phyloP scores from a whole-genome alignment of 2,329 filamentous ascomycete species.

The Lecanicillium sp. region DNA sequence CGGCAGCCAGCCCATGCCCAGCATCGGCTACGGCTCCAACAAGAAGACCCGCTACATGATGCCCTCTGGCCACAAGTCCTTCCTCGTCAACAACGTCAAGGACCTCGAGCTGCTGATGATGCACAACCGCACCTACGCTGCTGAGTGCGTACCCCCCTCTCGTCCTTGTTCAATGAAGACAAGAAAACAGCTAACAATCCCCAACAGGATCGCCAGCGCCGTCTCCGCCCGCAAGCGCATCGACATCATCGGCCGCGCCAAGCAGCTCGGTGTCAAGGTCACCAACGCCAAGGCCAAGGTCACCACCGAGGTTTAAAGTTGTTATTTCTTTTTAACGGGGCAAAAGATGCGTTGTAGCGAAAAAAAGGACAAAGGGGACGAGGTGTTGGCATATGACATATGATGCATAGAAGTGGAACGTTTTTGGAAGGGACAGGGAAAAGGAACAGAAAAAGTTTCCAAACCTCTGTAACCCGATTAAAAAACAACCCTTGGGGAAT shows the following conservation, averaged over 20 bases:
- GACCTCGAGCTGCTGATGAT: conserved; percentile 97
- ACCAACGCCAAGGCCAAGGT: conserved; percentile 99
- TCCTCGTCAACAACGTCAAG: conserved; percentile 94
- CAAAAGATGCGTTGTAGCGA: conserved; percentile 5
- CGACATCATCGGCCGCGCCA: conserved; percentile 94
- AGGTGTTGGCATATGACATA: no score
- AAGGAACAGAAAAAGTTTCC: no score
- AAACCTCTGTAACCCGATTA: no score
- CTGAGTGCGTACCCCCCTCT: conserved; percentile 62
- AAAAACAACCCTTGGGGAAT: no score
- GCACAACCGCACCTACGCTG: conserved; percentile 99
- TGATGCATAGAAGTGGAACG: no score
- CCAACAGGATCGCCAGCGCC: conserved; percentile 84
- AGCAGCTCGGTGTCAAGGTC: conserved; percentile 98
- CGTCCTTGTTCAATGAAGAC: not conserved
- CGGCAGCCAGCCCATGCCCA: conserved; percentile 89
- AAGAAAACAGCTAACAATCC: conserved; percentile 25
- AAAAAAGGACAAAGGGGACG: no score
- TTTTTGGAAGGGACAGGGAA: no score
- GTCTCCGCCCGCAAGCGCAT: conserved; percentile 98
- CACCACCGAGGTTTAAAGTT: conserved; percentile 76
- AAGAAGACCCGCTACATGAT: conserved; percentile 99
- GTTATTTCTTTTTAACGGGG: not conserved
- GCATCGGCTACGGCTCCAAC: conserved; percentile 99
- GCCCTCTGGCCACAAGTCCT: conserved; percentile 98